Evolutionary conservation across 2,329 filamentous ascomycete genomes (phyloP).

Genomic region (Fusarium chuoi): DNA sequence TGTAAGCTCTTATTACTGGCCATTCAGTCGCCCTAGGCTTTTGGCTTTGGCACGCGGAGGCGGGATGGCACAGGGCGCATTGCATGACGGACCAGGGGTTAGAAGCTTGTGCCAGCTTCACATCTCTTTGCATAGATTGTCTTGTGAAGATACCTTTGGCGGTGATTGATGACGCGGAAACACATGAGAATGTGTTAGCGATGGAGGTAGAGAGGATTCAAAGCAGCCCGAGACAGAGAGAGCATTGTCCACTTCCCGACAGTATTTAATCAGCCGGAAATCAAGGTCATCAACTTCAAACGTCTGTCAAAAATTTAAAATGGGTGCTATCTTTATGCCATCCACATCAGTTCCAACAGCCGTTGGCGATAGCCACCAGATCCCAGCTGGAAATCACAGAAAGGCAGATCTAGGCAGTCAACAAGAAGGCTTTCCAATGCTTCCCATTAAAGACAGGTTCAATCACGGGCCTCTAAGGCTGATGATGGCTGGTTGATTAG

Average conservation of each 20-base stretch:
- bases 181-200: background rate
- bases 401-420: constrained; percentile 12
- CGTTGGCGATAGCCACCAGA: constrained; percentile 24
- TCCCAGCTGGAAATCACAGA: constrained; percentile 27
- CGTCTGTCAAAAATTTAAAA: constrained; percentile 25
- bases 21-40: constrained; percentile 9
- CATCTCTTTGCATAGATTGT: constrained; percentile 17
- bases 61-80: constrained; percentile 39
- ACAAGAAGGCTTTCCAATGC: background rate
- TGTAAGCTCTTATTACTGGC: constrained; percentile 22
- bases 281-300: constrained; percentile 39
- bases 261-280: background rate
- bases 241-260: constrained; percentile 1
- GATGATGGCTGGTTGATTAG: constrained; percentile 20
- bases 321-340: constrained; percentile 10
- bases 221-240: background rate
- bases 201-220: background rate
- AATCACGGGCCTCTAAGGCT: constrained; percentile 9
- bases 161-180: constrained; percentile 18
- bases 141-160: background rate
- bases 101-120: constrained; percentile 42
- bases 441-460: background rate
- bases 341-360: background rate
- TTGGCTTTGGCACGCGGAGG: constrained; percentile 16
- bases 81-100: constrained; percentile 36